Conservation (phyloP, 208 protist genomes). For the Sergeia podlipaevii region DNA sequence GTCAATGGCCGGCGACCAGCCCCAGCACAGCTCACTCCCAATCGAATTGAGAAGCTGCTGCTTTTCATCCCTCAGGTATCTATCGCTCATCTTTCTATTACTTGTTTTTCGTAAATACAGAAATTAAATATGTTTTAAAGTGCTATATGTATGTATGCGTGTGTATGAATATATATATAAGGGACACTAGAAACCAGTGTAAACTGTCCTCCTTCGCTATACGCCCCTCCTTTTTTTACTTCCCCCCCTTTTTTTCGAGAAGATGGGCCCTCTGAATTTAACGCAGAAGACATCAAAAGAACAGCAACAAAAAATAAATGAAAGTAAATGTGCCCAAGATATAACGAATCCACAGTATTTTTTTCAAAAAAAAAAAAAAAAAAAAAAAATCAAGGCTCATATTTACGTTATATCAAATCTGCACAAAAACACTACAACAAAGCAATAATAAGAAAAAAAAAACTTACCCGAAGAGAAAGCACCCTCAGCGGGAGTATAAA, state of each 20-base stretch:
- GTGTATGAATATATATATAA: slow-evolving; percentile 1
- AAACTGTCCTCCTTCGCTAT: too few species aligned
- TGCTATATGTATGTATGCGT: too few species aligned
- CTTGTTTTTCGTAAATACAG: slow-evolving; percentile 1
- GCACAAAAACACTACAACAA: neutral
- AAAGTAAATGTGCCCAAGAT: neutral
- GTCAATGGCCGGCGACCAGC: slow-evolving; percentile 87
- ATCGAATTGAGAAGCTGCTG: slow-evolving; percentile 83
- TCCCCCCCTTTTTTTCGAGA: too few species aligned
- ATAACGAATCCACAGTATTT: too few species aligned
- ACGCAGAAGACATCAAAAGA: too few species aligned
- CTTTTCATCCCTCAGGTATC: slow-evolving; percentile 75
- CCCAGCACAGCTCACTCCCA: slow-evolving; percentile 83
- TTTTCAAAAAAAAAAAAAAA: neutral
- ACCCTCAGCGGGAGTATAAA: too few species aligned
- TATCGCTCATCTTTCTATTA: slow-evolving; percentile 65
- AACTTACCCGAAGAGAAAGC: too few species aligned
- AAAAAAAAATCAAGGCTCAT: slow-evolving; percentile 9
- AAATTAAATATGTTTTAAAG: neutral
- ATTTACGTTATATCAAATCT: neutral
- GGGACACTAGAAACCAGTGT: too few species aligned
- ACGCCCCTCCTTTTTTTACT: too few species aligned
- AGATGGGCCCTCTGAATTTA: too few species aligned
- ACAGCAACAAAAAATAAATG: too few species aligned
- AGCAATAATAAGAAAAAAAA: slow-evolving; percentile 8